These are phyloP conservation scores for Malassezia caprae DNA, from an alignment of 1,284 basidiomycete genomes.

Conservation along the genomic window DNA sequence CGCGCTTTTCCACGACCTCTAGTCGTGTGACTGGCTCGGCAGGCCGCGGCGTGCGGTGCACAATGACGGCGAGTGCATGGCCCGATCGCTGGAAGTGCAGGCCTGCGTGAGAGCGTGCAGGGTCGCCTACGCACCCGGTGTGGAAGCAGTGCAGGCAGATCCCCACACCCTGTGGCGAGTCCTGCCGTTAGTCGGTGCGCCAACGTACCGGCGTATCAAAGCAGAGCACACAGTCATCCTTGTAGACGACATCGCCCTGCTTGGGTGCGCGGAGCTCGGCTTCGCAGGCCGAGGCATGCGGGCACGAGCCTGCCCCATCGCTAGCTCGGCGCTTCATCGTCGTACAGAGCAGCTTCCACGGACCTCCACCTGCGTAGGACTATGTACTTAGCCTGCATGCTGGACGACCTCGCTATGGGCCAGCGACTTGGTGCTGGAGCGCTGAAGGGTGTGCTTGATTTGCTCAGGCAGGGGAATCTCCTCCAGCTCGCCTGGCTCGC, in stretches of 20 bases:
- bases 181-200: conserved; percentile 53
- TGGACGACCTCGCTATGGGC: conserved; percentile 42
- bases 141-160: conserved; percentile 91
- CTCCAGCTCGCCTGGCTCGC: conserved; percentile 81
- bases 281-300: conserved; percentile 20
- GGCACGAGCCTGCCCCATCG: background rate
- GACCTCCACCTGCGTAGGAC: background rate
- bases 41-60: conserved; percentile 63
- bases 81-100: conserved; percentile 51
- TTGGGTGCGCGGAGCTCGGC: conserved; percentile 26
- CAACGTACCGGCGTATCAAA: conserved; percentile 57
- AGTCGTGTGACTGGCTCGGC: conserved; percentile 72
- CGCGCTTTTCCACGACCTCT: conserved; percentile 68
- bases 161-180: conserved; percentile 61
- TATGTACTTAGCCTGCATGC: conserved; percentile 25
- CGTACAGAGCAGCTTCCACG: background rate
- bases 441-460: conserved; percentile 72
- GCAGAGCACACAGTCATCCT: conserved; percentile 88
- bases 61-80: conserved; percentile 70
- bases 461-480: conserved; percentile 92
- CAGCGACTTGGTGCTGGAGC: conserved; percentile 56
- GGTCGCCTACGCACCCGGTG: conserved; percentile 52
- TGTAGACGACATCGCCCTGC: conserved; percentile 53
- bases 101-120: conserved; percentile 31
- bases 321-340: conserved; percentile 9